Percentiles rank a stretch among this genome's conserved stretches.
Evolutionary conservation across 345 rosid genomes (phyloP).

Genomic region (Cardamine occulta): DNA sequence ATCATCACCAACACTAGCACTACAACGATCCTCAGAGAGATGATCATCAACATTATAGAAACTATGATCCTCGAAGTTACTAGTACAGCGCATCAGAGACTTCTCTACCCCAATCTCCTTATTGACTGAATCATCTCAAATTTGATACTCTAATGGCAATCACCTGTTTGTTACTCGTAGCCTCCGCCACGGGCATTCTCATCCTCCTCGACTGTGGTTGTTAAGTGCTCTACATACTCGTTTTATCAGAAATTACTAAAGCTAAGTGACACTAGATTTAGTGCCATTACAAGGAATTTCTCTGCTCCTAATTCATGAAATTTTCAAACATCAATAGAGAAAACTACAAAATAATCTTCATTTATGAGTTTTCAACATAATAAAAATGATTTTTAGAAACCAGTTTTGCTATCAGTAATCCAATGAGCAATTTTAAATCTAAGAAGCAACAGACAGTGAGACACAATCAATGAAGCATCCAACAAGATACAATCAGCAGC

Average conservation of each 20-base stretch:
- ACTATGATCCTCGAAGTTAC: no score
- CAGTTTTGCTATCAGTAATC: not conserved
- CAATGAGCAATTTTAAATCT: conserved; percentile 9
- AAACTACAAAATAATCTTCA: conserved; percentile 7
- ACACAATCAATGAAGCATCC: conserved; percentile 14
- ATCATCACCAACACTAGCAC: no score
- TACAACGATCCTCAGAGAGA: no score
- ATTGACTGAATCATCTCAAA: no score
- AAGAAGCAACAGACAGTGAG: conserved; percentile 9
- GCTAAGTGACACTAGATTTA: no score
- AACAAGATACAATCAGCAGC: conserved; percentile 24
- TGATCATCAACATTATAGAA: no score
- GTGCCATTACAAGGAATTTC: no score
- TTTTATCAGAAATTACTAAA: no score
- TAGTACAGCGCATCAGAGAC: no score
- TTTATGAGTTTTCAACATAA: not conserved
- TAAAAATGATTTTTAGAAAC: not conserved
- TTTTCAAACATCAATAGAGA: not conserved
- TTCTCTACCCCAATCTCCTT: no score
- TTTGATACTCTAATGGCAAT: not conserved
- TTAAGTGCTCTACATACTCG: no score
- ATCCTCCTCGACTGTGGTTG: conserved; percentile 72
- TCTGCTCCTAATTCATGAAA: not conserved
- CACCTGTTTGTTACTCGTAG: conserved; percentile 58
- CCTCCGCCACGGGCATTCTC: conserved; percentile 64